phyloP scores from a whole-genome alignment of 345 rosid species.

The Salix purpurea region DNA sequence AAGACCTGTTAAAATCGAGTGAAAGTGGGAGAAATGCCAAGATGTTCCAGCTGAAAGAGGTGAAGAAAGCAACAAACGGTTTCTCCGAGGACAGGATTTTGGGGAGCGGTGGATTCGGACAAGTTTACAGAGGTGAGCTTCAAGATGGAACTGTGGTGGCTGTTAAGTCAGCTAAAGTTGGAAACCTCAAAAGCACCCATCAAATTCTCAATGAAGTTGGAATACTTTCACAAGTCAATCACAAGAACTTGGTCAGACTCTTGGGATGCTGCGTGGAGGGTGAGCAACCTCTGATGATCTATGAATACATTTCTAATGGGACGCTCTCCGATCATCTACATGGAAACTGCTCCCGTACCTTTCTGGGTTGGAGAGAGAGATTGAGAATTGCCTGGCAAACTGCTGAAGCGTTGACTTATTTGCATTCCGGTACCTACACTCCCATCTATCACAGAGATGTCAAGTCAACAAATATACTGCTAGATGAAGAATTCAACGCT shows the following conservation, averaged over 20 bases:
- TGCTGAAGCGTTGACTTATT: slow-evolving; percentile 56
- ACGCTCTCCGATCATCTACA: slow-evolving; percentile 54
- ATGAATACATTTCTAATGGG: slow-evolving; percentile 54
- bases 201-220: slow-evolving; percentile 66
- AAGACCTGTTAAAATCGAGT: slow-evolving; percentile 41
- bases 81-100: slow-evolving; percentile 44
- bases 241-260: slow-evolving; percentile 54
- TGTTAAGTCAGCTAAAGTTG: slow-evolving; percentile 59
- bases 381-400: slow-evolving; percentile 45
- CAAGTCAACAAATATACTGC: slow-evolving; percentile 55
- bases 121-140: slow-evolving; percentile 61
- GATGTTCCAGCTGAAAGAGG: slow-evolving; percentile 44
- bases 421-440: slow-evolving; percentile 51
- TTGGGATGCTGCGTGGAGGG: slow-evolving; percentile 59
- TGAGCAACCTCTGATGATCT: slow-evolving; percentile 55
- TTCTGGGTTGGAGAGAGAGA: slow-evolving; percentile 48
- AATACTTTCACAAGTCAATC: slow-evolving; percentile 63
- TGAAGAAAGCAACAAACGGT: slow-evolving; percentile 48
- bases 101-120: slow-evolving; percentile 63
- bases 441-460: slow-evolving; percentile 63
- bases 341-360: slow-evolving; percentile 23
- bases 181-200: slow-evolving; percentile 54
- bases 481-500: slow-evolving; percentile 39
- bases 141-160: slow-evolving; percentile 50
- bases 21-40: slow-evolving; percentile 44